A percentile compares a stretch with the other conserved stretches of the same genome.
These are phyloP conservation scores for Exophiala aquamarina DNA, from an alignment of 2,329 filamentous ascomycete genomes.

Conservation along the genomic window DNA sequence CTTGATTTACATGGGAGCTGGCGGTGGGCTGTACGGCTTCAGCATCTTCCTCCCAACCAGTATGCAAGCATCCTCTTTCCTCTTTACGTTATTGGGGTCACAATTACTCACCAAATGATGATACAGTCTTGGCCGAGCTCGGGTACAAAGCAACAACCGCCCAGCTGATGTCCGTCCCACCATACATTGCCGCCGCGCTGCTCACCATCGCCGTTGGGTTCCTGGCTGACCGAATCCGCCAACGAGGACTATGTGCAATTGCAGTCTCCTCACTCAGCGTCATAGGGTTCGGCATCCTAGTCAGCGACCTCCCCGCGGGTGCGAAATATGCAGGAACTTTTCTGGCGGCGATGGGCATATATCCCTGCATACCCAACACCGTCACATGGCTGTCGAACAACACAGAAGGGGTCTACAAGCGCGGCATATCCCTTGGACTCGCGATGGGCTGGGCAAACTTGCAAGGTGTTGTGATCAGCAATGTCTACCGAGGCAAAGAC, in stretches of 20 bases:
- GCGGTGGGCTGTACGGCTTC: conserved; percentile 58
- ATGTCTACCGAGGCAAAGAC: conserved; percentile 66
- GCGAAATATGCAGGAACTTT: conserved; percentile 65
- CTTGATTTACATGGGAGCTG: conserved; percentile 52
- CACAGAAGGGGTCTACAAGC: conserved; percentile 82
- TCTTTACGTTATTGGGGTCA: neutral
- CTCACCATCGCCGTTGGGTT: conserved; percentile 54
- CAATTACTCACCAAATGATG: neutral
- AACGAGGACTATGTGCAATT: conserved; percentile 74
- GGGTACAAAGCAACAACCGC: conserved; percentile 56
- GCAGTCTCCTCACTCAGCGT: conserved; percentile 68
- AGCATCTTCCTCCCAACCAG: conserved; percentile 57
- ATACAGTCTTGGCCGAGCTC: conserved; percentile 58
- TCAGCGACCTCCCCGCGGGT: conserved; percentile 38
- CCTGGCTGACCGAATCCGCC: conserved; percentile 55
- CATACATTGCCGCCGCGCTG: conserved; percentile 61
- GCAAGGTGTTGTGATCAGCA: conserved; percentile 74
- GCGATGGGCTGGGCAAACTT: conserved; percentile 92
- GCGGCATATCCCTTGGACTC: conserved; percentile 80
- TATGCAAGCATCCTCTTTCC: conserved; percentile 28
- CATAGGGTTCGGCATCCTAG: conserved; percentile 74
- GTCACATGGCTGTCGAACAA: conserved; percentile 91
- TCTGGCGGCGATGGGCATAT: conserved; percentile 82
- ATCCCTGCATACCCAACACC: conserved; percentile 81
- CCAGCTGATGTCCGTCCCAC: conserved; percentile 67